Evolutionary conservation across 148 eudicot genomes (phyloP), one percentile per base, ranked within the genome.

Genomic region (Chenopodium quinoa): DNA sequence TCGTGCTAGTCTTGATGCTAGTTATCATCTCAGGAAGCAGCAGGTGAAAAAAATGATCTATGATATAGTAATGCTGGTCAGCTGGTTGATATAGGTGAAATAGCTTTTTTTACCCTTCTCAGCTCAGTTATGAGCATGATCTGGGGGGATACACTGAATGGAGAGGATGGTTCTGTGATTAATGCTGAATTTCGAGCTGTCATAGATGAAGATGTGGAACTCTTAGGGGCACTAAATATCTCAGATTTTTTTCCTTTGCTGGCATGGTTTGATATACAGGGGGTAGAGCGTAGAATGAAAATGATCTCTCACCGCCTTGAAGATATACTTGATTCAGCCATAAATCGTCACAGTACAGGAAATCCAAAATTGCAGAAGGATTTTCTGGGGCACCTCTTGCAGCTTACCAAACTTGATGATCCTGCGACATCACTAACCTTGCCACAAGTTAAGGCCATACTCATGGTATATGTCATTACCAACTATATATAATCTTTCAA

Each of bases 221-320:
- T 86, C 2, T 5, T 87, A 31, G 87, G 62, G 32, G 79, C 66
- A 67, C 89, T 89, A 3, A 91, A 89, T 58, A 32, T 91, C 17
- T 89, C 89, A 0, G 90, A 91, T 76, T 81, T 85, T 56, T 87
- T 86, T n/a, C 90, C 91, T 0, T 47, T 52, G 6, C 81, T 91
- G n/a, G 88, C 88, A 67, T 52, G 76, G 80, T 86, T 83, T 46
- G 72, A 73, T 75, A 82, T 89, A 4, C 76, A 89, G 31, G 85
- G 78, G 65, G 58, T 91, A 56, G 73, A 63, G 77, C 75, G 68
- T 34, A 66, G 66, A 68, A 83, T 77, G 85, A 82, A 83, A 79
- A 40, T 13, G 64, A 23, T 81, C 2, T 32, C 75, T 44, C 71
- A 65, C 7, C 52, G 44, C 25, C n/a, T 22, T 71, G 84, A 78